These are phyloP conservation scores for Pyricularia pennisetigena DNA, from an alignment of 2,329 filamentous ascomycete species.

Conservation along the genomic window DNA sequence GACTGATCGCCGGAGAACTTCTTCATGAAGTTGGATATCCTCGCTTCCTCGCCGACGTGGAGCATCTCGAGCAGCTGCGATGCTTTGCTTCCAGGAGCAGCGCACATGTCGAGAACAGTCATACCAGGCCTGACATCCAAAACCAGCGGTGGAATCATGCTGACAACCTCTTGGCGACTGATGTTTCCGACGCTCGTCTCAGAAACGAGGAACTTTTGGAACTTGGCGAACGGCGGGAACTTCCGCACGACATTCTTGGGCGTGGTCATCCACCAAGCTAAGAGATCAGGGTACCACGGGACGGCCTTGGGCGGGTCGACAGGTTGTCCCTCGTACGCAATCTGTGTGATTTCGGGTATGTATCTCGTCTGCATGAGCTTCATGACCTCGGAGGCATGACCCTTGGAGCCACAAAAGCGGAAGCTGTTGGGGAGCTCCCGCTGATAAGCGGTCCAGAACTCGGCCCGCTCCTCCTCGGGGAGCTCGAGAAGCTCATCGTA, in stretches of 20 bases:
- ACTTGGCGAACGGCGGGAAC: conserved; percentile 86
- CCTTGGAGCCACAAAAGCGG: conserved; percentile 91
- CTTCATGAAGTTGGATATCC: conserved; percentile 62
- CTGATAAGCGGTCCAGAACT: conserved; percentile 77
- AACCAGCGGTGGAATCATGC: conserved; percentile 94
- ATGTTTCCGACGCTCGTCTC: conserved; percentile 98
- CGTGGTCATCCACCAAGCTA: conserved; percentile 97
- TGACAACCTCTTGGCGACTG: conserved; percentile 92
- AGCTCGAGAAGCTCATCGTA: conserved; percentile 74
- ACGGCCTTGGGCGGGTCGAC: conserved; percentile 78
- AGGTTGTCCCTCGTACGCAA: conserved; percentile 70
- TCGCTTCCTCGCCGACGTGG: conserved; percentile 82
- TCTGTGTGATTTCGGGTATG: conserved; percentile 80
- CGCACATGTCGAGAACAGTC: conserved; percentile 91
- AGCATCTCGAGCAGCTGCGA: conserved; percentile 92
- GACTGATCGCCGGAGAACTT: conserved; percentile 26
- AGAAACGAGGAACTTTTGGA: conserved; percentile 95
- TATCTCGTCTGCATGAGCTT: conserved; percentile 80
- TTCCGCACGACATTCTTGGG: conserved; percentile 93
- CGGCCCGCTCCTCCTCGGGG: conserved; percentile 60
- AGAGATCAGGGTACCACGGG: conserved; percentile 85
- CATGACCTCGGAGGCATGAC: conserved; percentile 88
- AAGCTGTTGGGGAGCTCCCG: conserved; percentile 94
- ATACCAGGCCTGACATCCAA: conserved; percentile 88
- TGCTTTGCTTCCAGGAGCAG: conserved; percentile 93